Base-by-base conservation (phyloP, 2,329 filamentous ascomycete genomes). In the Aspergillus uvarum region DNA sequence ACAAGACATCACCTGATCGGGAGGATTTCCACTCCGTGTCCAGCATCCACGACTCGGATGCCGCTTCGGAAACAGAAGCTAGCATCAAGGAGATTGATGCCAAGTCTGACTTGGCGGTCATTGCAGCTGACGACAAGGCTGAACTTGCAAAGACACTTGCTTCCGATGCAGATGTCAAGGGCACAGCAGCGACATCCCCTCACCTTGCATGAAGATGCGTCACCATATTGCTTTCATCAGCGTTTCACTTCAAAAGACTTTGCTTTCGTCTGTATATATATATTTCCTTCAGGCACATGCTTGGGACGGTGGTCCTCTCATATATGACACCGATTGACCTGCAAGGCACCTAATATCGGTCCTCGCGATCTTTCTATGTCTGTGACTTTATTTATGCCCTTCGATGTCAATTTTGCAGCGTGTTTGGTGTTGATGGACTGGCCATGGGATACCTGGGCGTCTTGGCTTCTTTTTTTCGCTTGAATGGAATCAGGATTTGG, bases 11-110 rank as follows among this genome's bases (percentile, higher is more conserved):
- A 1, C 56, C 57, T 21, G 73, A 76, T 4, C 72, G 68, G 54
- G 76, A 81, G 2, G 74, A 76, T 26, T 79, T 81, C 56, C 74
- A 79, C 56, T 79, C 80, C 2, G 70, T 74, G 1, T 68, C 72
- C 3, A 71, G 68, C 19, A 73, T 70, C 38, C 75, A 76, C 8
- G 70, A 70, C 22, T 76, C 75, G 14, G 67, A 69, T 50, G 50
- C 51, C 11, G 63, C 47, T 16, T 58, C 63, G n/a, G 63, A 65
- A 47, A 57, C 47, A 11, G 61, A 51, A 12, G 29, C 51, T 16
- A 60, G 55, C 31, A 50, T 38, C 11, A 60, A 64, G 31, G 61
- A 63, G 35, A 29, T 29, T 6, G 7, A 29, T 29, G 26, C 26
- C 5, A 24, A 38, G 32, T 16, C 51, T 10, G 51, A 52, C 2